Evolutionary conservation across 2,329 filamentous ascomycete species (phyloP).

Genomic region (Plectosphaerella sp.): DNA sequence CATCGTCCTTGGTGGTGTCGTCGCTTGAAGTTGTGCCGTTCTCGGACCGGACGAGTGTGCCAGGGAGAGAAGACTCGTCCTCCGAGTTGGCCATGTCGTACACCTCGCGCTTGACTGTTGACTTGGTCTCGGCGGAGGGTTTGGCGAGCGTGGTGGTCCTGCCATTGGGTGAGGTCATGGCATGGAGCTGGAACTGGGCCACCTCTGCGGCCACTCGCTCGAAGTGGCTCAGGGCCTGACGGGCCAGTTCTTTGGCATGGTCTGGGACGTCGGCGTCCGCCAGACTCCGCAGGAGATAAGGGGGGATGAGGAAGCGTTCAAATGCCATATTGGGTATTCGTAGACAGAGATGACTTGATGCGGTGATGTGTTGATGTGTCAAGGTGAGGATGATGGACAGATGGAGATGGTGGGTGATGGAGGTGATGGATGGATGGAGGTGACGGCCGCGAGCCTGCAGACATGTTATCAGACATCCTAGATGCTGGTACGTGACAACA

Average conservation of each 20-base stretch:
- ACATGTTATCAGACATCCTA: too few relatives aligned
- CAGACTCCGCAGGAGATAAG: slow-evolving; percentile 39
- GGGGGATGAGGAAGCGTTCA: slow-evolving; percentile 38
- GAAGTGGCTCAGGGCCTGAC: slow-evolving; percentile 26
- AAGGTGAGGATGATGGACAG: too few relatives aligned
- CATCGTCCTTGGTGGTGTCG: too few relatives aligned
- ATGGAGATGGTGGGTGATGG: too few relatives aligned
- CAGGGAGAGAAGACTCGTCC: slow-evolving; percentile 33
- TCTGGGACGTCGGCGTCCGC: slow-evolving; percentile 31
- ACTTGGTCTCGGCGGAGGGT: background rate
- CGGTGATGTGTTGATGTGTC: too few relatives aligned
- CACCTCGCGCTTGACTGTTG: slow-evolving; percentile 29
- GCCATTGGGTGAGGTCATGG: background rate
- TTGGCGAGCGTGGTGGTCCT: slow-evolving; percentile 2
- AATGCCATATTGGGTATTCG: slow-evolving; percentile 1
- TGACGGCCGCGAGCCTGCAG: too few relatives aligned
- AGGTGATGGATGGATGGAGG: too few relatives aligned
- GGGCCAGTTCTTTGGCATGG: slow-evolving; percentile 29
- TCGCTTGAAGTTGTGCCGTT: too few relatives aligned
- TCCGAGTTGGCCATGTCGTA: slow-evolving; percentile 36
- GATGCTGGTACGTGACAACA: too few relatives aligned
- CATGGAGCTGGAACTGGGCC: slow-evolving; percentile 5
- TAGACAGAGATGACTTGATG: too few relatives aligned
- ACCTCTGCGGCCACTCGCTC: slow-evolving; percentile 18
- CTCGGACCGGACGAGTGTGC: slow-evolving; percentile 28